Percentiles rank a stretch among this genome's conserved stretches.
Evolutionary conservation across 176 grass and related monocot species (phyloP).

Genomic region (Calamus simplicifolius): DNA sequence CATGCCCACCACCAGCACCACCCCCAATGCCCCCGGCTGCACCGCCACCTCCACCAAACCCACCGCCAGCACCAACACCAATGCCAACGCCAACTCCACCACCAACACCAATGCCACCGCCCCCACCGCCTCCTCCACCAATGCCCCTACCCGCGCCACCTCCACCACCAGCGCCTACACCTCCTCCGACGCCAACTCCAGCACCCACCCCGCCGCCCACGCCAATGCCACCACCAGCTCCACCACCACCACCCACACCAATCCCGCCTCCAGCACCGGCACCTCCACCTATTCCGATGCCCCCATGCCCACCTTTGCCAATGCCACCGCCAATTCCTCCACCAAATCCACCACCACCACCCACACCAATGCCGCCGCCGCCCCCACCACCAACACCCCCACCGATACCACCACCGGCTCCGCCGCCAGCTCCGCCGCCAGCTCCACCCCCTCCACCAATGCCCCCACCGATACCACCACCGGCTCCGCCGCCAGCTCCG

Average conservation of each 20-base stretch:
- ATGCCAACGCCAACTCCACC: background rate
- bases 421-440: no score
- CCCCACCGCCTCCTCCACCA: background rate
- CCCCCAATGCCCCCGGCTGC: conserved; percentile 16
- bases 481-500: no score
- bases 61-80: conserved; percentile 1
- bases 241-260: conserved; percentile 2
- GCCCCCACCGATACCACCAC: no score
- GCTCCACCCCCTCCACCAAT: no score
- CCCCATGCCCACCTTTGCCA: background rate
- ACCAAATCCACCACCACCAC: background rate
- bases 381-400: background rate
- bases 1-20: background rate
- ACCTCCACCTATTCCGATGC: conserved; percentile 12
- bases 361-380: no score
- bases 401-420: background rate
- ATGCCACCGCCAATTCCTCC: conserved; percentile 13
- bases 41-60: background rate
- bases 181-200: conserved; percentile 10
- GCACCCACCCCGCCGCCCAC: background rate
- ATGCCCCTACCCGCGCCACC: background rate
- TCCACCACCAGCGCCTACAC: conserved; percentile 13
- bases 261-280: background rate
- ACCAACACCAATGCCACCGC: conserved; percentile 1
- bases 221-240: background rate